These are phyloP conservation scores for Lachnellula subtilissima DNA, from an alignment of 2,329 filamentous ascomycete species.

Conservation along the genomic window DNA sequence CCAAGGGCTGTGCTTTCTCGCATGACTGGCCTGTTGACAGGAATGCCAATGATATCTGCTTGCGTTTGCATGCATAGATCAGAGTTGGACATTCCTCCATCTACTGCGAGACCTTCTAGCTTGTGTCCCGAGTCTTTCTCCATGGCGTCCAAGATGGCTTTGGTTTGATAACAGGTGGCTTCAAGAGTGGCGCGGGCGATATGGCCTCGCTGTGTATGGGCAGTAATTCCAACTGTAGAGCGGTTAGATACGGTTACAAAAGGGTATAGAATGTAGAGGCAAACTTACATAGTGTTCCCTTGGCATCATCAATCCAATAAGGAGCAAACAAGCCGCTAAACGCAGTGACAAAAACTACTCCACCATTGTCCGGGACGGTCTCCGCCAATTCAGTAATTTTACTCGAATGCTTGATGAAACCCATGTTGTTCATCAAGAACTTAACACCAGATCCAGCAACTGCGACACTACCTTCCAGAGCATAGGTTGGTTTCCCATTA, in stretches of 20 bases:
- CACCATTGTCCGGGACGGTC: constrained; percentile 62
- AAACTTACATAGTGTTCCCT: constrained; percentile 60
- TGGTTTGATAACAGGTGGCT: constrained; percentile 70
- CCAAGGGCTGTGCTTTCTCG: constrained; percentile 78
- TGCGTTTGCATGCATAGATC: constrained; percentile 75
- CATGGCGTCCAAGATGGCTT: constrained; percentile 69
- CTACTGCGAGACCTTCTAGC: constrained; percentile 59
- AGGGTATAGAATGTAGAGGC: background rate
- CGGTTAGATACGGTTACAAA: constrained; percentile 8
- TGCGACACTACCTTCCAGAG: constrained; percentile 71
- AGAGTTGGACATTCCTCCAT: constrained; percentile 69
- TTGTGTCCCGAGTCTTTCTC: constrained; percentile 63
- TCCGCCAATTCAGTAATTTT: constrained; percentile 62
- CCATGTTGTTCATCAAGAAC: constrained; percentile 63
- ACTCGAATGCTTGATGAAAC: constrained; percentile 55
- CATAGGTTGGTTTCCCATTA: constrained; percentile 62
- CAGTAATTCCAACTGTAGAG: constrained; percentile 55
- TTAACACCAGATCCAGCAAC: constrained; percentile 74
- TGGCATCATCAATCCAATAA: constrained; percentile 72
- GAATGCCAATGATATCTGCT: constrained; percentile 74
- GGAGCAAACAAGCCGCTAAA: constrained; percentile 70
- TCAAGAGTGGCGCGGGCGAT: constrained; percentile 68
- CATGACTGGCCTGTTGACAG: constrained; percentile 74
- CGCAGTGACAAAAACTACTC: constrained; percentile 65
- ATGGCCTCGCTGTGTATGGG: constrained; percentile 65